These are phyloP conservation scores for Dictyostelium purpureum DNA, from an alignment of 78 protist genomes.

Conservation along the genomic window DNA sequence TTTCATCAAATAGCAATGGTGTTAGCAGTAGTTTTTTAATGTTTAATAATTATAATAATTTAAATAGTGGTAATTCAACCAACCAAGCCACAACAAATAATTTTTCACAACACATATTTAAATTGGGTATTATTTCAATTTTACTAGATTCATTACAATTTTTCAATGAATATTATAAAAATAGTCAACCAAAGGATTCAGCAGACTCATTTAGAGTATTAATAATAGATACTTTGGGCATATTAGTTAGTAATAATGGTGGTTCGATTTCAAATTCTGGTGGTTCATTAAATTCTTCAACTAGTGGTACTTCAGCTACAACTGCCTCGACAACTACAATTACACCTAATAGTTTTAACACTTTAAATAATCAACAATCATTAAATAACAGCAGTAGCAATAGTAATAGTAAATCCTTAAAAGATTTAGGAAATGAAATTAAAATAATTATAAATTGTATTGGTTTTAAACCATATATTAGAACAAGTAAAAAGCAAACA, in stretches of 20 bases:
- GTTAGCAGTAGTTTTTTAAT: background rate
- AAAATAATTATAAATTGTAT: constrained; percentile 24
- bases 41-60: background rate
- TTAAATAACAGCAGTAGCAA: background rate
- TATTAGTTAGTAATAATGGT: constrained; percentile 15
- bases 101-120: constrained; percentile 21
- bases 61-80: background rate
- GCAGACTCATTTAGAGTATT: constrained; percentile 29
- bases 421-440: constrained; percentile 24
- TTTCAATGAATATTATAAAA: constrained; percentile 26
- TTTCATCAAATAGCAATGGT: too few relatives aligned
- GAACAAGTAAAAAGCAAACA: background rate
- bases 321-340: background rate
- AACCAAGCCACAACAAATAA: background rate
- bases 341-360: background rate
- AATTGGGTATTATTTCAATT: constrained; percentile 34
- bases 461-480: constrained; percentile 28
- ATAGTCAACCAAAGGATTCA: constrained; percentile 33
- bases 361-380: background rate
- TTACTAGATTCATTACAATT: constrained; percentile 47
- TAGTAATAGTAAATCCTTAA: background rate
- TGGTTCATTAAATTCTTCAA: background rate
- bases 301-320: background rate
- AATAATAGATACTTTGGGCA: constrained; percentile 44
- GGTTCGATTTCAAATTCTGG: background rate